Evolutionary conservation across 2,329 filamentous ascomycete species (phyloP).

Genomic region (Kalaharituber pfeilii): DNA sequence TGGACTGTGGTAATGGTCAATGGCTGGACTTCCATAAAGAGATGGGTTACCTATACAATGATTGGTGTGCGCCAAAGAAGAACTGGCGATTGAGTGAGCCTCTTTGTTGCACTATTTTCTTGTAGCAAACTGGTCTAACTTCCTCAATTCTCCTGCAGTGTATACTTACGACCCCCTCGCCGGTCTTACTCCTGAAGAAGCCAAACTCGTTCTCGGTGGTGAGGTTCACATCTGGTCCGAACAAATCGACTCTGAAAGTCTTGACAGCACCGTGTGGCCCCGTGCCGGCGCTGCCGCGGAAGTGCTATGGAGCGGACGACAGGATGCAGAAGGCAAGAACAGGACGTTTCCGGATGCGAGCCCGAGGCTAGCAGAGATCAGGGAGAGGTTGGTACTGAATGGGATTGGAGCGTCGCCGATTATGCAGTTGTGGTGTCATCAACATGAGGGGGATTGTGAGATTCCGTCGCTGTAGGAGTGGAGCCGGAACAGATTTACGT

Average conservation of each 20-base stretch:
- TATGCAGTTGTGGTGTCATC: constrained; percentile 22
- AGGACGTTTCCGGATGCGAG: constrained; percentile 52
- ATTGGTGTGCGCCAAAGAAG: constrained; percentile 68
- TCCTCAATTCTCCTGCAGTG: too few species aligned
- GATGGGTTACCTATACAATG: constrained; percentile 49
- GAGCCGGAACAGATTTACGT: too few species aligned
- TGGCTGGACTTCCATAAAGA: constrained; percentile 54
- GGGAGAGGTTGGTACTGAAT: constrained; percentile 49
- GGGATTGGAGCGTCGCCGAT: constrained; percentile 41
- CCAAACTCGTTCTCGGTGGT: constrained; percentile 58
- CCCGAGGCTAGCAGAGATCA: constrained; percentile 54
- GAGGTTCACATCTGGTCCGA: constrained; percentile 73
- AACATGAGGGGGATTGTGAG: constrained; percentile 19
- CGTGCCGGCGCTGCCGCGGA: constrained; percentile 56
- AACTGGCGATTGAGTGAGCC: constrained; percentile 48
- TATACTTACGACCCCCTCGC: not conserved
- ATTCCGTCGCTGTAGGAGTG: too few species aligned
- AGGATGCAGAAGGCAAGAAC: constrained; percentile 48
- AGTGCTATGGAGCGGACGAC: constrained; percentile 60
- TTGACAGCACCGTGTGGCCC: constrained; percentile 66
- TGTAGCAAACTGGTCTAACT: too few species aligned
- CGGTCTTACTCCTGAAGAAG: constrained; percentile 41
- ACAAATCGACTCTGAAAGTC: constrained; percentile 53
- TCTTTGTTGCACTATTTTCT: not conserved
- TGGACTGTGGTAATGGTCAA: constrained; percentile 66